Evolutionary conservation across 768 basidiomycete species (phyloP).

Genomic region (Paxillus rubicundulus): DNA sequence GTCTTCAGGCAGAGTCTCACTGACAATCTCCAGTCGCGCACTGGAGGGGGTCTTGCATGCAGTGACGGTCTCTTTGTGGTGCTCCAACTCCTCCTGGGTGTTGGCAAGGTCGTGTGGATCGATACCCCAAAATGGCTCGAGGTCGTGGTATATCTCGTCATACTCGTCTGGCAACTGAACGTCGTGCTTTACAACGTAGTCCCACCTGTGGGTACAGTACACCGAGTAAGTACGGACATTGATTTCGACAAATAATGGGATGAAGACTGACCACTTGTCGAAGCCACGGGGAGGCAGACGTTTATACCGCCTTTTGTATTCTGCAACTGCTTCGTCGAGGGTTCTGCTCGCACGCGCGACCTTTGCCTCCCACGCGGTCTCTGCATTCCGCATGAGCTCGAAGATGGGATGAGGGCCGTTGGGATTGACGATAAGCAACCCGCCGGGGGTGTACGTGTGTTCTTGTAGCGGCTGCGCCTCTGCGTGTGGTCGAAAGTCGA

Average conservation of each 20-base stretch:
- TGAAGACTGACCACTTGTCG: slow-evolving; percentile 38
- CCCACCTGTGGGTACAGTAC: slow-evolving; percentile 34
- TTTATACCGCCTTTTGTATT: slow-evolving; percentile 37
- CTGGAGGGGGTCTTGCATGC: slow-evolving; percentile 18
- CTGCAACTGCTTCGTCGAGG: slow-evolving; percentile 35
- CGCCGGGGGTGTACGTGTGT: slow-evolving; percentile 28
- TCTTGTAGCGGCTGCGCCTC: slow-evolving; percentile 2
- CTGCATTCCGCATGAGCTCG: slow-evolving; percentile 38
- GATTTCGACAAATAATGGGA: not conserved
- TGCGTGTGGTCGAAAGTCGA: not conserved
- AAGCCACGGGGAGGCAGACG: slow-evolving; percentile 41
- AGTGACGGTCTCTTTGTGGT: slow-evolving; percentile 10
- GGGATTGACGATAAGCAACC: slow-evolving; percentile 34
- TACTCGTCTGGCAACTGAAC: slow-evolving; percentile 47
- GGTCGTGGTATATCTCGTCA: slow-evolving; percentile 41
- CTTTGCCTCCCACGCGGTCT: slow-evolving; percentile 37
- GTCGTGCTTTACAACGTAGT: slow-evolving; percentile 37
- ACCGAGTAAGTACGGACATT: not conserved
- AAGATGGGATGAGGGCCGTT: slow-evolving; percentile 43
- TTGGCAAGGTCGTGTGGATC: slow-evolving; percentile 25
- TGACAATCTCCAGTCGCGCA: slow-evolving; percentile 14
- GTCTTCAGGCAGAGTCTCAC: slow-evolving; percentile 8
- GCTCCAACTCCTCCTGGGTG: slow-evolving; percentile 23
- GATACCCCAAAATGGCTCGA: slow-evolving; percentile 39
- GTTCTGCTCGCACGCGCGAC: slow-evolving; percentile 34